Evolutionary conservation across 305 asterid genomes (phyloP), one percentile per base, ranked within the genome.

Genomic region (Plantago coronopus): DNA sequence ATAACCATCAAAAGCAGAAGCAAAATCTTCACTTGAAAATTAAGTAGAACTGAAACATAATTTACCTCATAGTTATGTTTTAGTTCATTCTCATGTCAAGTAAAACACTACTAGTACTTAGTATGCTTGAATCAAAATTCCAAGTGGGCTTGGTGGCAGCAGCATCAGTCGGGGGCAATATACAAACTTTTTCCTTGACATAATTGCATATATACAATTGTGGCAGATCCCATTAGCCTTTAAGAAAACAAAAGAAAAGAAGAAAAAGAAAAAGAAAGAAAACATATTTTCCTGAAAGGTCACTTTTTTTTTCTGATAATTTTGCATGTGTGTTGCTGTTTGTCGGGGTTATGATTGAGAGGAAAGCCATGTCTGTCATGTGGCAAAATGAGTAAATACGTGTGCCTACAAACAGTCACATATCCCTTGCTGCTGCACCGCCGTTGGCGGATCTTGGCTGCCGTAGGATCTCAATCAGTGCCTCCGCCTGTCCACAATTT

Each of bases 401-500:
- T 34, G 40, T 34, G 40, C 40, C 8, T 81, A 42, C 51, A 59
- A 6, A 43, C 42, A 72, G 69, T 78, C 80, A 75, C 80, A 74
- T 59, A 83, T 67, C 64, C 63, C 70, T 67, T 27, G 34, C 34
- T 27, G 34, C 34, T 0, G 81, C 85, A 74, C 80, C 87, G 78
- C 57, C 68, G 74, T 78, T 76, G 63, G 70, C 73, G 81, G 96
- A 79, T 83, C 94, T 87, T 53, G 96, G 91, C 67, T 79, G 94
- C 86, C 96, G 77, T 72, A 87, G 80, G 60, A 87, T 79, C 75
- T 77, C 94, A 64, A 85, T 79, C 74, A 87, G 81, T 71, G 79
- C 67, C 62, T 83, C 96, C 23, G 94, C 91, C 96, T 88, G 91
- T 77, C 79, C 78, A 17, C 62, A 65, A 20, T 71, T 55, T 25